Conservation (phyloP, 805 yeast species). For the Ogataea dorogensis region DNA sequence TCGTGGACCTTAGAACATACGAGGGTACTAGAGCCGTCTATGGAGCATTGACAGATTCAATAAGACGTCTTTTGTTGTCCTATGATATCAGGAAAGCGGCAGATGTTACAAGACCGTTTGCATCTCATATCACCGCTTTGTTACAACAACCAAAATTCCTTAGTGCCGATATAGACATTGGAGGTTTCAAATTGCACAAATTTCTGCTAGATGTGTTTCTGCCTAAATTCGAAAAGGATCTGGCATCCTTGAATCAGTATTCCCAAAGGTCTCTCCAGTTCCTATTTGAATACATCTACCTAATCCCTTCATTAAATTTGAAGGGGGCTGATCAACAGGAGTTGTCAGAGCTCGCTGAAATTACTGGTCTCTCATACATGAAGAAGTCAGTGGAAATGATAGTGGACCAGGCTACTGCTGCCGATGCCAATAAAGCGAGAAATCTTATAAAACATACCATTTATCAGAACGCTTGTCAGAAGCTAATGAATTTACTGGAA, state of each 20-base stretch:
- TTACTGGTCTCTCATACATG: constrained; percentile 39
- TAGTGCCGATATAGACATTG: constrained; percentile 36
- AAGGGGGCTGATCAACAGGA: constrained; percentile 28
- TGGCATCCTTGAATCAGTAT: constrained; percentile 13
- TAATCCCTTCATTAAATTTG: constrained; percentile 33
- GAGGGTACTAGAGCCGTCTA: constrained; percentile 77
- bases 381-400: constrained; percentile 32
- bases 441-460: constrained; percentile 34
- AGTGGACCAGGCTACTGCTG: constrained; percentile 15
- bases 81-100: constrained; percentile 68
- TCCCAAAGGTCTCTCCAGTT: constrained; percentile 35
- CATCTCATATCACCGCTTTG: constrained; percentile 60
- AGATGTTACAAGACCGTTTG: constrained; percentile 69
- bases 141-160: constrained; percentile 27
- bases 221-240: constrained; percentile 4
- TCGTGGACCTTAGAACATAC: constrained; percentile 77
- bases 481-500: constrained; percentile 34
- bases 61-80: constrained; percentile 54
- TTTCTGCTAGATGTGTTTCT: constrained; percentile 39
- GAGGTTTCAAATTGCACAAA: constrained; percentile 35
- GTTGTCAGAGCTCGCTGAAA: constrained; percentile 35
- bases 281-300: constrained; percentile 27
- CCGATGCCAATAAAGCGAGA: constrained; percentile 32
- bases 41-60: constrained; percentile 71
- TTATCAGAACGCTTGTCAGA: constrained; percentile 37